Evolutionary conservation across 2,329 filamentous ascomycete species (phyloP), one percentile per base, ranked within the genome.

Genomic region (Parasarocladium wereldwijsianum): DNA sequence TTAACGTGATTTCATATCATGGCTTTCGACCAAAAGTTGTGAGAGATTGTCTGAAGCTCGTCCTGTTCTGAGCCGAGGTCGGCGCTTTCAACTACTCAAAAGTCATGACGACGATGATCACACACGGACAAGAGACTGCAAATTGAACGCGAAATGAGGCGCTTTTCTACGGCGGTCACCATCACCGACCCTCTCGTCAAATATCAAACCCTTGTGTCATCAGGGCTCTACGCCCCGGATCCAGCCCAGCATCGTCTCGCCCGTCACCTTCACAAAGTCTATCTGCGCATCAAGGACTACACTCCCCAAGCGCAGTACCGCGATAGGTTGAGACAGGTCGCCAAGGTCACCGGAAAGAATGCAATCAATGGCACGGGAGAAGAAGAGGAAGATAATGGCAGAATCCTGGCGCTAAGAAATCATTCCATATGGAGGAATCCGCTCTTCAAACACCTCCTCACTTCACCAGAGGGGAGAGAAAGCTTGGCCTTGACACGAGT

Each of bases 281-380:
- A 90, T 41, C 58, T 70, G 21, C 65, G 74, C 3, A 58, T 87
- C 23, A 85, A 82, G 45, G 80, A 87, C 49, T 87, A 90, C 51
- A 69, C 77, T 20, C 82, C 81, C 0, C 66, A 73, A 26, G 42
- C 66, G 9, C 76, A 84, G 44, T 86, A 86, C 46, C 65, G 64
- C 17, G 59, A 71, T 36, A 66, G 71, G 17, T 59, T 90, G 2
- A 63, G 66, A 24, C 70, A 72, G 38, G 60, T 83, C 17, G 64
- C 64, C 5, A 54, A 52, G 20, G 45, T 68, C 26, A 54, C 57
- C n/a, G 41, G 53, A 20, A 31, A 44, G 10, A 49, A 40, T 22
- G 37, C 38, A 13, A 10, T 10, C 11, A 16, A n/a, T 4, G 12
- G 3, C 23, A 5, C 21, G 4, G 40, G 44, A 5, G 41, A 51